Evolutionary conservation across 2,329 filamentous ascomycete genomes (phyloP).

Genomic region (Paraconiothyrium brasiliense): DNA sequence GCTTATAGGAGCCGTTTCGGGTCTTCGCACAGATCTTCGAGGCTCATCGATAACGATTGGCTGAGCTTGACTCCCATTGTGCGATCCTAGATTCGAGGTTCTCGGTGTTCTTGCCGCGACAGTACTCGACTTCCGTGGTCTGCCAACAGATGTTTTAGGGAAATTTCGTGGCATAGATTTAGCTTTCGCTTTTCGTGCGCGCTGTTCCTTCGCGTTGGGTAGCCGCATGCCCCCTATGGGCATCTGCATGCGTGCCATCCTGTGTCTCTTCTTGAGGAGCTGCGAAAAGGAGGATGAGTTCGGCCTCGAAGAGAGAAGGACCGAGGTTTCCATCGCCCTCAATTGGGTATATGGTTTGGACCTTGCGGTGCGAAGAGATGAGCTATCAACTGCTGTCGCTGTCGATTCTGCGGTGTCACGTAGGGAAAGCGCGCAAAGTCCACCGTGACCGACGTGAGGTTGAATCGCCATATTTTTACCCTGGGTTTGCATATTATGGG

Average conservation of each 20-base stretch:
- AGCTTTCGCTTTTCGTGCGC: background rate
- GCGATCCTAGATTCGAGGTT: background rate
- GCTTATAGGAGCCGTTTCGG: background rate
- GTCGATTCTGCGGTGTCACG: background rate
- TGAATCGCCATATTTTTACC: background rate
- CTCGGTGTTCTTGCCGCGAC: background rate
- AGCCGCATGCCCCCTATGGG: background rate
- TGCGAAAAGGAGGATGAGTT: background rate
- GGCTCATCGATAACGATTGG: background rate
- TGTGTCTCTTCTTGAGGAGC: background rate
- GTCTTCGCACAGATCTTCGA: background rate
- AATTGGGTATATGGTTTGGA: background rate
- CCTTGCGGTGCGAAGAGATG: background rate
- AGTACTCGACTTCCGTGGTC: background rate
- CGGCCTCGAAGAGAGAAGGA: background rate
- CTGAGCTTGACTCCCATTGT: background rate
- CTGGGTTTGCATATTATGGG: background rate
- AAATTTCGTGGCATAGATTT: background rate
- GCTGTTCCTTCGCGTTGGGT: background rate
- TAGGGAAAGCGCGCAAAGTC: background rate
- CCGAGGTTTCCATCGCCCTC: background rate
- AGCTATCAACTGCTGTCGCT: background rate
- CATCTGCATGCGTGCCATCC: background rate
- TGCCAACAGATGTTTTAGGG: background rate
- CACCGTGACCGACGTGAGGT: background rate